Evolutionary conservation across 83 land plant genomes (phyloP), one percentile per base, ranked within the genome.

Genomic region (Isoetes engelmannii): DNA sequence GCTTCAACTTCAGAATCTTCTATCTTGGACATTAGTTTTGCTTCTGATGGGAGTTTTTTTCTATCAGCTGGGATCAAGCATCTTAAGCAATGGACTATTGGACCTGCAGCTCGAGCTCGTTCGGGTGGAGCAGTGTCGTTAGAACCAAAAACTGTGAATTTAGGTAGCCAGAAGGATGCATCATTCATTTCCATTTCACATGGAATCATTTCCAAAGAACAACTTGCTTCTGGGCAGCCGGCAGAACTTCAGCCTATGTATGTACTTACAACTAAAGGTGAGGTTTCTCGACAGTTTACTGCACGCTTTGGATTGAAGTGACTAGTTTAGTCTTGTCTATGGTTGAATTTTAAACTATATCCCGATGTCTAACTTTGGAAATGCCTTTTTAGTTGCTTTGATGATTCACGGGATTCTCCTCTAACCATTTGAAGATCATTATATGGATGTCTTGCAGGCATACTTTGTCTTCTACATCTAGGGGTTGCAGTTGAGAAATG

Each of bases 11-110:
- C 81, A 46, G 68, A 71, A 66, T 74, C 81, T 69, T 79, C 86
- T 4, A 62, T 83, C 46, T 55, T 71, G 28, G 78, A 83, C 59
- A 65, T 82, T 55, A 69, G 68, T 20, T 87, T 82, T 55, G 81
- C 88, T 41, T 73, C 82, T 50, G 84, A 87, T 78, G 85, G 84
- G 54, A 82, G 80, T 54, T 84, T 75, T 47, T 77, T 87, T 43
- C 70, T 87, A 4, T 82, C 88, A 57, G 85, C 85, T 63, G 90
- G 90, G 15, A 60, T 57, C 47, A 87, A 87, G 57, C 90, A 87
- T 67, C 76, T 87, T 56, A 84, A 82, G 64, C 72, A 75, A 54
- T 87, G 90, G 88, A 76, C 67, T 3, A 19, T 87, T 61, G 74
- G 80, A 68, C 61, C 50, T 10, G 77, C 78, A 37, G 37, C 76